Evolutionary conservation across 2,329 filamentous ascomycete genomes (phyloP).

Genomic region (Fusarium protoensiforme): DNA sequence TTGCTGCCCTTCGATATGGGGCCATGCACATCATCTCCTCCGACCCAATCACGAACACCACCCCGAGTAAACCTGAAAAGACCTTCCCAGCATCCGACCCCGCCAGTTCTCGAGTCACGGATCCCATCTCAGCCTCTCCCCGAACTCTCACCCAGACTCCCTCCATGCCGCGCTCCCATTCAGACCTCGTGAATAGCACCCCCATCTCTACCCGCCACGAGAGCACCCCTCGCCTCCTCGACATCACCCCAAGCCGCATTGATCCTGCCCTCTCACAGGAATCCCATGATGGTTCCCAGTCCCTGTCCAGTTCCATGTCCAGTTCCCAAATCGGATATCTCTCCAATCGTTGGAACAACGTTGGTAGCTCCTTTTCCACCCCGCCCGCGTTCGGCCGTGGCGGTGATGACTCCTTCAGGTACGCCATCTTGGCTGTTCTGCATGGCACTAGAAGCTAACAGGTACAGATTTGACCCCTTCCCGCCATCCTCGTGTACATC

Average conservation of each 20-base stretch:
- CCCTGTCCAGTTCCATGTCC: slow-evolving; percentile 54
- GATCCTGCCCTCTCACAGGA: slow-evolving; percentile 44
- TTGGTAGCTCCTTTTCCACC: slow-evolving; percentile 62
- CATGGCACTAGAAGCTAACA: slow-evolving; percentile 8
- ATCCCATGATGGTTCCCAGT: slow-evolving; percentile 41
- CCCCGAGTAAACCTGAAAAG: slow-evolving; percentile 42
- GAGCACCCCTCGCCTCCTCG: slow-evolving; percentile 27
- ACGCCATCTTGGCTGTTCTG: slow-evolving; percentile 32
- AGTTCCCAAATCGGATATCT: slow-evolving; percentile 60
- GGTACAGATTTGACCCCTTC: slow-evolving; percentile 56
- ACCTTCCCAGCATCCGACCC: slow-evolving; percentile 44
- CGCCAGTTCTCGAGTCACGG: slow-evolving; percentile 37
- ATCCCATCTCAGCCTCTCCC: slow-evolving; percentile 40
- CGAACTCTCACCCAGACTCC: slow-evolving; percentile 40
- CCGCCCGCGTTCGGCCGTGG: slow-evolving; percentile 54
- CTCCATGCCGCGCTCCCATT: slow-evolving; percentile 39
- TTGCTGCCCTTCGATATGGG: slow-evolving; percentile 69
- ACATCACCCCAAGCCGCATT: slow-evolving; percentile 41
- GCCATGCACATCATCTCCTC: slow-evolving; percentile 64
- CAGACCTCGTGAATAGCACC: slow-evolving; percentile 40
- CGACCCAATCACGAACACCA: slow-evolving; percentile 51
- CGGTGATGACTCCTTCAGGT: slow-evolving; percentile 60
- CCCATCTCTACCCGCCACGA: slow-evolving; percentile 37
- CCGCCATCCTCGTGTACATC: slow-evolving; percentile 56
- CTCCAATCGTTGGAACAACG: slow-evolving; percentile 66